Base-by-base conservation (phyloP, 2,329 filamentous ascomycete species). In the Gliomastix tumulicola region DNA sequence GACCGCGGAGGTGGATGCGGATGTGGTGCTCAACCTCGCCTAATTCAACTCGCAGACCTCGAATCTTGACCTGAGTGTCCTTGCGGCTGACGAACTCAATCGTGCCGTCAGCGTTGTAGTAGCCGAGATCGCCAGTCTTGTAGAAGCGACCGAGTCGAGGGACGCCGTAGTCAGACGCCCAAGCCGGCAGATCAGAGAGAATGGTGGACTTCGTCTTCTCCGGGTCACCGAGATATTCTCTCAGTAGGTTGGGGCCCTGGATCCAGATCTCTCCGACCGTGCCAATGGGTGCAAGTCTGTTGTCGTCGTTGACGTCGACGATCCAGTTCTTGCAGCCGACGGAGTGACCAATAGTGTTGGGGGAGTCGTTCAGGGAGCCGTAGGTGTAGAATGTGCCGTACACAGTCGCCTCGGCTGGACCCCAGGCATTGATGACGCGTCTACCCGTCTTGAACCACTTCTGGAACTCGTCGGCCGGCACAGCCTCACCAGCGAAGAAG, bases 201-300 rank as follows among this genome's bases (percentile, higher is more conserved):
- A 50, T 49, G 6, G 41, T 28, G 7, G n/a, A 7, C 12, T 31
- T 21, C 57, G 65, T 55, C 3, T 15, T 11, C n/a, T 37, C 19
- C 28, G 48, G 4, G 11, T 49, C 41, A 35, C 68, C 65, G n/a
- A 71, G 49, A 39, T 75, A 76, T 21, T 69, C 67, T 22, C 62
- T 53, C 18, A 65, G 67, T 12, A 75, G 7, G 10, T 36, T 43
- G n/a, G 68, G 69, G 2, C 41, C 43, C 25, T 45, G 37, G 15
- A 45, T 38, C n/a, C 39, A 27, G 10, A 42, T 32, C 30, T 45
- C 43, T 5, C 43, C 41, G 4, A 42, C 13, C 12, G 34, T 38
- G 12, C 43, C 43, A 16, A 42, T 15, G n/a, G 43, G 43, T 5
- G 36, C 38, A 2, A 42, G 31, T 5, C 28, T 20, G 7, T 38